Conservation (phyloP, 805 yeast genomes). For the Pichia sporocuriosa region DNA sequence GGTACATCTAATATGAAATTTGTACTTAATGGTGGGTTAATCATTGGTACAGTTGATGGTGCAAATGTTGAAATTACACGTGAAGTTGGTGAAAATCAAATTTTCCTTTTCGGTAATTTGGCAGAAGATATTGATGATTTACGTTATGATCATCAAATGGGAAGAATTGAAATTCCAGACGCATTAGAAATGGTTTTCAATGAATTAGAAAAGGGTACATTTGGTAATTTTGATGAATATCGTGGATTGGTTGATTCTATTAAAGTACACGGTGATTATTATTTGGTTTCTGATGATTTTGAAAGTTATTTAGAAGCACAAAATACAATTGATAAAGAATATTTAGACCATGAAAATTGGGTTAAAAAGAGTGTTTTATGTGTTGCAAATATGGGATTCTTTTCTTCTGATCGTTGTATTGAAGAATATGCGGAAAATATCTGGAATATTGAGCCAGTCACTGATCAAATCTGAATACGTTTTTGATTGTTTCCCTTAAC, state of each 20-base stretch:
- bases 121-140: slow-evolving; percentile 85
- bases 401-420: slow-evolving; percentile 84
- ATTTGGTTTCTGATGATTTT: slow-evolving; percentile 84
- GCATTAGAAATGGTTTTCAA: slow-evolving; percentile 56
- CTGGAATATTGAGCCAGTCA: slow-evolving; percentile 82
- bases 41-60: slow-evolving; percentile 94
- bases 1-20: slow-evolving; percentile 97
- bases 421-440: slow-evolving; percentile 87
- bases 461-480: slow-evolving; percentile 9
- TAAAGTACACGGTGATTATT: slow-evolving; percentile 71
- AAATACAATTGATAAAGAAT: slow-evolving; percentile 64
- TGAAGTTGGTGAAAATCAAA: slow-evolving; percentile 89
- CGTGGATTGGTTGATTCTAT: slow-evolving; percentile 63
- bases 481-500: neutral
- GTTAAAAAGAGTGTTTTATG: slow-evolving; percentile 63
- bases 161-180: slow-evolving; percentile 53
- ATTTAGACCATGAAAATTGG: slow-evolving; percentile 61
- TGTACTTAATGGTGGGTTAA: slow-evolving; percentile 88
- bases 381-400: slow-evolving; percentile 93
- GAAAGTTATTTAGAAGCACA: slow-evolving; percentile 83
- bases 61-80: slow-evolving; percentile 94
- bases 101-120: slow-evolving; percentile 85
- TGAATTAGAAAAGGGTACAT: slow-evolving; percentile 59
- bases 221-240: slow-evolving; percentile 65
- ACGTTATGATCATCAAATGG: slow-evolving; percentile 65